A percentile compares a stretch with the other conserved stretches of the same genome.
These are phyloP conservation scores for Asterella californica DNA, from an alignment of 225 moss, liverwort and hornwort genomes.

Conservation along the genomic window DNA sequence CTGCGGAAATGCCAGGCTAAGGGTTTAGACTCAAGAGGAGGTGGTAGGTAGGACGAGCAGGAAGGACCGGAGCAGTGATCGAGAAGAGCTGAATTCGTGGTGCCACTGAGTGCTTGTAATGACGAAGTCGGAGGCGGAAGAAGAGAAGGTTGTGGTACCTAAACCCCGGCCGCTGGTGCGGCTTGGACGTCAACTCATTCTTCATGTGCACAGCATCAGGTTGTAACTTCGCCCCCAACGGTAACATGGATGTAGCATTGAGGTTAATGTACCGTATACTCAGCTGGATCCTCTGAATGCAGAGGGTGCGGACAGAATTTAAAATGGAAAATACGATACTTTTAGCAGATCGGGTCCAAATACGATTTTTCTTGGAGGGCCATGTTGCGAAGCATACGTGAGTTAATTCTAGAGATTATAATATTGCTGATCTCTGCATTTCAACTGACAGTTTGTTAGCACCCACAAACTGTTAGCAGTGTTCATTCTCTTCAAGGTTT, in stretches of 20 bases:
- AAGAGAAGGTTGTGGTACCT: not conserved
- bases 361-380: not conserved
- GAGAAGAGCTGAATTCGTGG: not conserved
- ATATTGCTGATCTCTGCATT: not conserved
- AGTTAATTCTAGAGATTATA: not conserved
- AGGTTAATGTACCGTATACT: not conserved
- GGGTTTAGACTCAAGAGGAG: too few relatives aligned
- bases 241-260: too few relatives aligned
- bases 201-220: slow-evolving; percentile 35
- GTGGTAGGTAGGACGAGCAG: not conserved
- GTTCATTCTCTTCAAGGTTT: not conserved
- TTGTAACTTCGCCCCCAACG: not conserved
- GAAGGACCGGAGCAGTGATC: not conserved
- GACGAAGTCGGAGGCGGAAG: slow-evolving; percentile 2
- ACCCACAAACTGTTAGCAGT: not conserved
- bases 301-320: not conserved
- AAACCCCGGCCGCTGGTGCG: slow-evolving; percentile 22
- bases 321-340: not conserved
- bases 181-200: slow-evolving; percentile 29
- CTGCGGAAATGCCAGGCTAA: too few relatives aligned
- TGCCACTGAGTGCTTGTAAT: not conserved
- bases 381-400: not conserved
- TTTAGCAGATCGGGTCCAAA: too few relatives aligned
- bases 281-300: not conserved
- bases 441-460: not conserved